Conservation (phyloP, 1,284 basidiomycete species). For the Cryptococcus hybrid region DNA sequence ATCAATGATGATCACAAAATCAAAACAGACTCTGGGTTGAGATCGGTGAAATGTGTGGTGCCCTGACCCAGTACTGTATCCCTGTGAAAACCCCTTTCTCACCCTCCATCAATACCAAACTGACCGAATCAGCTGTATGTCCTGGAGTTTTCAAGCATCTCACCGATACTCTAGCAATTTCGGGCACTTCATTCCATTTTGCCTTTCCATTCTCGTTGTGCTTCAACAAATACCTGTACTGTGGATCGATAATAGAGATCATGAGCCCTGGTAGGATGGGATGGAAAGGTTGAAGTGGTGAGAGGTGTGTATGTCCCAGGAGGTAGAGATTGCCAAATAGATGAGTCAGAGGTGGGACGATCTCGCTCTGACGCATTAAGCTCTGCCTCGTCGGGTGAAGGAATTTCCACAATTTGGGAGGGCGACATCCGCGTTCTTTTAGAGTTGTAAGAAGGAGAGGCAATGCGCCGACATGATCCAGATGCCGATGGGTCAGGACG, state of each 20-base stretch:
- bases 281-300: conserved; percentile 38
- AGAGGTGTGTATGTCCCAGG: conserved; percentile 26
- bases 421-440: conserved; percentile 46
- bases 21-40: conserved; percentile 54
- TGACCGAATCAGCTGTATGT: conserved; percentile 85
- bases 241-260: conserved; percentile 40
- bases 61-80: conserved; percentile 91
- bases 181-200: conserved; percentile 39
- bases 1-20: background rate
- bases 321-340: conserved; percentile 27
- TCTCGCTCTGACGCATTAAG: conserved; percentile 26
- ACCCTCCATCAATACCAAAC: conserved; percentile 60
- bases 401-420: conserved; percentile 53
- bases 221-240: conserved; percentile 31
- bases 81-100: conserved; percentile 72
- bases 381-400: conserved; percentile 38
- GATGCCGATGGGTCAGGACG: conserved; percentile 86
- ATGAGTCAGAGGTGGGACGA: conserved; percentile 29
- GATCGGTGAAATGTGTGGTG: conserved; percentile 85
- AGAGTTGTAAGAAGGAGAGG: conserved; percentile 68
- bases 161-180: conserved; percentile 49
- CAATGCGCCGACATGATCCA: conserved; percentile 80
- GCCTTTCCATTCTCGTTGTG: conserved; percentile 36
- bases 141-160: conserved; percentile 82
- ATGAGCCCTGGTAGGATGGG: conserved; percentile 41